Base-by-base conservation (phyloP, 176 grass and related monocot species). In the Paspalum notatum region DNA sequence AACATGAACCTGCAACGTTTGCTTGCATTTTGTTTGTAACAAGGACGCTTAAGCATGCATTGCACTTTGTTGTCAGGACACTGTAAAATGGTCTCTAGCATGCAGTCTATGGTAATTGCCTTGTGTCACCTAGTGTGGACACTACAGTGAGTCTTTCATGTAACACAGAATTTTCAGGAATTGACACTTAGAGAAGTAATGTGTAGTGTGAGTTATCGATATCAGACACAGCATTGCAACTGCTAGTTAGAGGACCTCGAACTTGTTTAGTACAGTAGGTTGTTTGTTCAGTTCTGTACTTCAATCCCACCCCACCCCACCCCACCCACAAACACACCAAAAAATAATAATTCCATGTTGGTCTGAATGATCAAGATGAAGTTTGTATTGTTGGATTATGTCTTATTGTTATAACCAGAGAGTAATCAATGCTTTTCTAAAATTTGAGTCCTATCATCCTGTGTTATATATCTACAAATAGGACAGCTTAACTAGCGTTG, bases 51-150 rank as follows among this genome's bases (percentile, higher is more conserved):
- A 9, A 62, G 53, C 76, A 71, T 45, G 52, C 43, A 62, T 64
- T 44, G 26, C 21, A 22, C n/a, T 78, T 65, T 65, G 1, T 20
- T 13, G 20, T 68, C 5, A 75, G 27, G 41, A 68, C 25, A 42
- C 52, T 74, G 16, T 67, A 16, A 9, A 22, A 49, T 49, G 24
- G 53, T 20, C 26, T 86, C 50, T 68, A 60, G 50, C 25, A 50
- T 65, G 41, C 86, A 62, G 3, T 60, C 60, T 60, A 41, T 84
- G 40, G 25, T 77, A 38, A 51, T 61, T 18, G 41, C 41, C 21
- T 76, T 76, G 0, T 76, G 74, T 26, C 22, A 46, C 4, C 68
- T 65, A 60, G 41, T 69, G 13, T 84, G 26, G 40, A 67, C 68
- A 74, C 10, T 12, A 39, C 15, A 6, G 8, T 6, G 3, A 39